Percentiles rank a stretch among this genome's conserved stretches.
Conservation (phyloP, 2,329 filamentous ascomycete species). For the Sporothrix dimorphospora region DNA sequence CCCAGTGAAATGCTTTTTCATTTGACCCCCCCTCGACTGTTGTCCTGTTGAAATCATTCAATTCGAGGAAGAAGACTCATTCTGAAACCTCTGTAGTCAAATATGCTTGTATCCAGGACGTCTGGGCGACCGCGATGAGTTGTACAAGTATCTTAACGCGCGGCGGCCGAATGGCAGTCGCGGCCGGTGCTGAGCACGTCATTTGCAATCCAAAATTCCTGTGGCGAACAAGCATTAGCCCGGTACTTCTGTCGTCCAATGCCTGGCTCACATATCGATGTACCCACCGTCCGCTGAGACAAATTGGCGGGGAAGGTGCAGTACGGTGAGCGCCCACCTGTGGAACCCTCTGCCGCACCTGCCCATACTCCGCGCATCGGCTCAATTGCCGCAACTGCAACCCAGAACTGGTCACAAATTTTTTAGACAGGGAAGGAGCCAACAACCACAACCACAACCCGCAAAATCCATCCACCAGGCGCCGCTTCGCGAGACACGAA, state of each 20-base stretch:
- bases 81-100: background rate
- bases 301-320: slow-evolving; percentile 24
- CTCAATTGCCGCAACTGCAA: slow-evolving; percentile 22
- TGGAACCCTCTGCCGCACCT: background rate
- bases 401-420: slow-evolving; percentile 9
- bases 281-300: background rate
- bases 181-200: slow-evolving; percentile 27
- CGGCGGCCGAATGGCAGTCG: slow-evolving; percentile 17
- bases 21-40: no score
- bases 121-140: background rate
- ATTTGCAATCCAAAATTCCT: slow-evolving; percentile 13
- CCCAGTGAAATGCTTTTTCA: background rate
- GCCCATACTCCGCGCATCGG: slow-evolving; percentile 25
- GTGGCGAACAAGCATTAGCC: slow-evolving; percentile 3
- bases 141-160: background rate
- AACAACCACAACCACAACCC: background rate
- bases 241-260: background rate
- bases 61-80: no score
- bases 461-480: background rate
- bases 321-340: slow-evolving; percentile 20
- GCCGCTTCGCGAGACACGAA: slow-evolving; percentile 1
- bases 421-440: background rate
- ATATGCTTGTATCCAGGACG: background rate
- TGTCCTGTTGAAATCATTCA: no score
- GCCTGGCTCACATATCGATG: background rate